Evolutionary conservation across 352 stramenopile species (phyloP), one percentile per base, ranked within the genome.

Genomic region (Phytophthora citricola): DNA sequence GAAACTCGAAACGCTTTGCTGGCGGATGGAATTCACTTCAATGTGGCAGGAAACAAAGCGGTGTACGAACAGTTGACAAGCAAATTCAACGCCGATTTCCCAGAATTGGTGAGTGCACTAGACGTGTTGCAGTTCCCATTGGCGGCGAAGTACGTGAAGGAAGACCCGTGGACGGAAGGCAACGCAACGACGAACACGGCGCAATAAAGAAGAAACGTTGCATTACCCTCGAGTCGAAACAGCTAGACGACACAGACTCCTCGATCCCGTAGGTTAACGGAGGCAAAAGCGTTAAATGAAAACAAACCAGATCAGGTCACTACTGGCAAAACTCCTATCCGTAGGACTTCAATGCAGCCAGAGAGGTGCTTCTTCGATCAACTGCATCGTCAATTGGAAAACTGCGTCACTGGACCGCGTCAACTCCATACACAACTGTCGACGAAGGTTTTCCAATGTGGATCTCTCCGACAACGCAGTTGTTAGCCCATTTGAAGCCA

Each of bases 1-100:
- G 11, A 34, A 1, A 12, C 68, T 36, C 71, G 76, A 53, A 76
- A 70, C 27, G 29, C 47, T 17, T 62, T 69, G 48, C 69, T 88
- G 14, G 48, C 27, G 24, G 81, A 90, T 51, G 81, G 81, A 0
- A 64, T 88, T 1, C 79, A 90, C 50, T 78, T 87, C 11, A 81
- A 53, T 39, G 39, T 40, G 26, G 53, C 62, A 6, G 81, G 81
- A 15, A 80, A 87, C 36, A 50, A 66, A 17, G 26, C 76, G 20
- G 58, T 88, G 20, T 60, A 79, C 20, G 24, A 58, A 9, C 32
- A 63, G 14, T 17, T 76, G 6, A 26, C 34, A 20, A 55, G 9
- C 22, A 66, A 61, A 11, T 41, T 76, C 41, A 46, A 32, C 7
- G 12, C 6, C 31, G 45, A 54, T 2, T 78, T 74, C 44, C 49